Conservation (phyloP, 441 rosid genomes). For the Populus hybrid region DNA sequence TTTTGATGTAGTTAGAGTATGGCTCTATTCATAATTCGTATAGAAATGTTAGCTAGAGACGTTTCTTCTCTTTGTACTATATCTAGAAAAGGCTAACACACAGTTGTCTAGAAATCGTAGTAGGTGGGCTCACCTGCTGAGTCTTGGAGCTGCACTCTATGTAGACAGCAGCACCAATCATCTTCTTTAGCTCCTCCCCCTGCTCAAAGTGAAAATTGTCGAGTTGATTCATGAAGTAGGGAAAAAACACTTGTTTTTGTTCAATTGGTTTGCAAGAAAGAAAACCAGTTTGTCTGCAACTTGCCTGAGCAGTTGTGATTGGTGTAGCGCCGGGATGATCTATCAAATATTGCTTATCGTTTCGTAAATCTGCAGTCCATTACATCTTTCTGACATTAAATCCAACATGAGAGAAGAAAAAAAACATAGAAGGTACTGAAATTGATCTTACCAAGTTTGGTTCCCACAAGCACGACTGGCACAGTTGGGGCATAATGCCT, state of each 20-base stretch:
- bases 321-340: conserved; percentile 67
- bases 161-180: conserved; percentile 73
- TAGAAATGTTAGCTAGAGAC: not conserved
- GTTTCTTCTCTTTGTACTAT: not conserved
- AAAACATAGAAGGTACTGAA: not conserved
- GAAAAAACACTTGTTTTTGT: not conserved
- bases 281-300: not conserved
- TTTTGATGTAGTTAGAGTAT: not conserved
- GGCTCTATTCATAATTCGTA: not conserved
- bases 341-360: conserved; percentile 62
- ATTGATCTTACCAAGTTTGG: conserved; percentile 58
- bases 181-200: conserved; percentile 87
- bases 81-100: not conserved
- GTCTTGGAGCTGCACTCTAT: conserved; percentile 94
- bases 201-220: conserved; percentile 12
- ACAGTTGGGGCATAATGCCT: conserved; percentile 82
- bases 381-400: not conserved
- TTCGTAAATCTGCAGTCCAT: conserved; percentile 57
- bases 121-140: conserved; percentile 47
- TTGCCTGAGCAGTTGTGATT: conserved; percentile 64
- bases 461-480: conserved; percentile 84
- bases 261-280: not conserved
- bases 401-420: not conserved
- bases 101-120: not conserved
- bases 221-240: not conserved